These are phyloP conservation scores for Picea mariana DNA, from an alignment of 83 land plant genomes.

Conservation along the genomic window DNA sequence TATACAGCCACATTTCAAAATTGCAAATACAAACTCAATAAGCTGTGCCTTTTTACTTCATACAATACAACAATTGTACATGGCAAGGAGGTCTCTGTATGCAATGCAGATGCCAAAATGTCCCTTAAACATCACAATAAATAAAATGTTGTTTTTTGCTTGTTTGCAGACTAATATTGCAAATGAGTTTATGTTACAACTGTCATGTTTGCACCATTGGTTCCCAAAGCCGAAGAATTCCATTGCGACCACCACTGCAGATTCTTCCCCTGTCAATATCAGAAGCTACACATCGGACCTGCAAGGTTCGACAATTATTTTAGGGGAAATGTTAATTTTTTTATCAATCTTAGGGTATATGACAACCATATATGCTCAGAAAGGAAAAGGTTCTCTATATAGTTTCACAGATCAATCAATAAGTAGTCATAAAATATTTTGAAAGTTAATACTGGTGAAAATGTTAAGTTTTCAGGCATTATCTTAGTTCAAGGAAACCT, in stretches of 20 bases:
- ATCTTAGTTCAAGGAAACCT: background rate
- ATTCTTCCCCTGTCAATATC: constrained; percentile 96
- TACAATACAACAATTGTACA: too few species aligned
- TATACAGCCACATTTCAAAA: too few species aligned
- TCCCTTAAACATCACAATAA: too few species aligned
- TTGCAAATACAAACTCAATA: too few species aligned
- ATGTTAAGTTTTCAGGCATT: background rate
- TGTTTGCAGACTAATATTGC: background rate
- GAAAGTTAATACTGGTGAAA: background rate
- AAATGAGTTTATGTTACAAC: background rate
- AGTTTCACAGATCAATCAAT: background rate
- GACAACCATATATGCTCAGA: background rate
- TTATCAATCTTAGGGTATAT: background rate
- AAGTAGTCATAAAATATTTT: background rate
- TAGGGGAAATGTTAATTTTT: background rate
- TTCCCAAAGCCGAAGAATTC: constrained; percentile 97
- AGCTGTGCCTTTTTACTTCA: too few species aligned
- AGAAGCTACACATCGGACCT: constrained; percentile 92
- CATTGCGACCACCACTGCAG: constrained; percentile 98
- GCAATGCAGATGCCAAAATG: too few species aligned
- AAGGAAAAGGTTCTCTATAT: background rate
- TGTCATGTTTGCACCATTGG: constrained; percentile 43
- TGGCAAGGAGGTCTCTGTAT: too few species aligned
- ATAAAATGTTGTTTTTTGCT: too few species aligned
- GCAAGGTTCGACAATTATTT: constrained; percentile 18